Conservation (phyloP, 768 basidiomycete species). For the Trametes coccinea region DNA sequence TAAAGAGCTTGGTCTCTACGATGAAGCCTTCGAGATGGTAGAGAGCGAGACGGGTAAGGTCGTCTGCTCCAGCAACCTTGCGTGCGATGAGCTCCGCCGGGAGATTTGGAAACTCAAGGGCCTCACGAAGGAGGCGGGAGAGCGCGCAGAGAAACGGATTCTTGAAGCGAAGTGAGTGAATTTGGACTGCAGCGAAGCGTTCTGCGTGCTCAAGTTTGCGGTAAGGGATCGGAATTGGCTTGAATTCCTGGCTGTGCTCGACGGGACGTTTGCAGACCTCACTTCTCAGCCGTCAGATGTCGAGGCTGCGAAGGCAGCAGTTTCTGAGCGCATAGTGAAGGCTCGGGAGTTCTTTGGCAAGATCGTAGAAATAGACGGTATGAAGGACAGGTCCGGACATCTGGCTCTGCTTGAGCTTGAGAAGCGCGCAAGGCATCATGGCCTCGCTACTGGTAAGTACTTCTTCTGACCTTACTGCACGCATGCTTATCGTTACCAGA, state of each 20-base stretch:
- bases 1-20: slow-evolving; percentile 62
- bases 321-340: slow-evolving; percentile 41
- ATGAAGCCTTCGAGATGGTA: slow-evolving; percentile 70
- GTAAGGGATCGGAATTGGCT: slow-evolving; percentile 82
- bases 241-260: slow-evolving; percentile 74
- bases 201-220: slow-evolving; percentile 3
- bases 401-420: slow-evolving; percentile 80
- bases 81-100: slow-evolving; percentile 73
- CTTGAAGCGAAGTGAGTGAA: slow-evolving; percentile 54
- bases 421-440: slow-evolving; percentile 51
- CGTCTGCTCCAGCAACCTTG: slow-evolving; percentile 69
- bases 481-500: slow-evolving; percentile 37
- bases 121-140: slow-evolving; percentile 59
- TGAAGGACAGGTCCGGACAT: slow-evolving; percentile 70
- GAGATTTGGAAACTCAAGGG: slow-evolving; percentile 65
- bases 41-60: slow-evolving; percentile 66
- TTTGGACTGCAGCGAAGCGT: background rate
- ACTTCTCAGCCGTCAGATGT: slow-evolving; percentile 26
- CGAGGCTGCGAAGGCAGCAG: slow-evolving; percentile 41
- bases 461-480: no score
- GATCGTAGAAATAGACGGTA: slow-evolving; percentile 65
- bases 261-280: slow-evolving; percentile 57
- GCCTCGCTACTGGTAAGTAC: slow-evolving; percentile 46
- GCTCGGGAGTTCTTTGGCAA: slow-evolving; percentile 53
- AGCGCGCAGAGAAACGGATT: slow-evolving; percentile 59